Percentiles rank a stretch among this genome's conserved stretches.
Evolutionary conservation across 371 early-diverging fungal species (phyloP).

Genomic region (Mortierella sp.): DNA sequence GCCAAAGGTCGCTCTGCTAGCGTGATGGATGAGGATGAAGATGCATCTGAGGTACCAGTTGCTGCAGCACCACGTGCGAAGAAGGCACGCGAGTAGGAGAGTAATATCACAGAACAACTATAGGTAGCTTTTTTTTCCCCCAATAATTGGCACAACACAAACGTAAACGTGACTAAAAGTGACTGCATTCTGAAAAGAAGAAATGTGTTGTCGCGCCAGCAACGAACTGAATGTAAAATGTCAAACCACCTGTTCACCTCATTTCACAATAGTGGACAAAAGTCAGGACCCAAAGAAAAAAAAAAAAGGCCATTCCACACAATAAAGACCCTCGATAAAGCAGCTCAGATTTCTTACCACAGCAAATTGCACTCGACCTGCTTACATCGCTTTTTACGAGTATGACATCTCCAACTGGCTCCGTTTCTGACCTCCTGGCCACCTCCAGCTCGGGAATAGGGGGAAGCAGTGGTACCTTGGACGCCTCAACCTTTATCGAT

Average conservation of each 20-base stretch:
- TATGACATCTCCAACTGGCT: constrained; percentile 49
- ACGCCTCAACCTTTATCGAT: constrained; percentile 48
- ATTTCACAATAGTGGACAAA: neutral
- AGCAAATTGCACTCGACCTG: neutral
- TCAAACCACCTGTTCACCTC: neutral
- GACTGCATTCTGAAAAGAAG: neutral
- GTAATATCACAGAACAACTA: neutral
- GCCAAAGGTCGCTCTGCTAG: constrained; percentile 45
- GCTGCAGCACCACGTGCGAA: constrained; percentile 32
- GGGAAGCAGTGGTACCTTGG: constrained; percentile 19
- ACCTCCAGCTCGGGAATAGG: constrained; percentile 17
- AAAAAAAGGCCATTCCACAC: neutral
- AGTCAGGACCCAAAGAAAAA: neutral
- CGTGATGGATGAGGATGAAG: constrained; percentile 45
- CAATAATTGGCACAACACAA: neutral
- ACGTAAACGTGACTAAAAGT: neutral
- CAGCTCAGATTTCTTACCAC: neutral
- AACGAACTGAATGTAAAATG: too few relatives aligned
- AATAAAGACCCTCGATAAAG: neutral
- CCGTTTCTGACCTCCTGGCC: constrained; percentile 49
- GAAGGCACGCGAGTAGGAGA: constrained; percentile 39
- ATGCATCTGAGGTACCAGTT: constrained; percentile 11
- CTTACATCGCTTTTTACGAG: neutral
- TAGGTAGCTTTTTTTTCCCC: too few relatives aligned
- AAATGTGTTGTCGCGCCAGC: neutral